These are phyloP conservation scores for Aspergillus fumigatiaffinis DNA, from an alignment of 2,329 filamentous ascomycete species.

Conservation along the genomic window DNA sequence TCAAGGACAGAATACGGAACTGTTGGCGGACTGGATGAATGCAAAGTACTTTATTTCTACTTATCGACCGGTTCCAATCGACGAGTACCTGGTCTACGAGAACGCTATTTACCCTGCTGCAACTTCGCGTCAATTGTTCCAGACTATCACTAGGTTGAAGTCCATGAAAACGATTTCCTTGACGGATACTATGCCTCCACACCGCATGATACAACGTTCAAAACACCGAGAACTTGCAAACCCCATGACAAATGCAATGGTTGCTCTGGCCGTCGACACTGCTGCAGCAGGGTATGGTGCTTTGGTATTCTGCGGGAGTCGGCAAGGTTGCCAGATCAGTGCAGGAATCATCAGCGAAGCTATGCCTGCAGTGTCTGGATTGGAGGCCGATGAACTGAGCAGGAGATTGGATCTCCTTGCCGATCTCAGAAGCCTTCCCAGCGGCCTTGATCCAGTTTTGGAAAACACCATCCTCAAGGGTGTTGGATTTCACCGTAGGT, in stretches of 20 bases:
- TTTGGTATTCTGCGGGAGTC: conserved; percentile 70
- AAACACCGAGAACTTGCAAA: conserved; percentile 60
- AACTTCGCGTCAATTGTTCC: conserved; percentile 56
- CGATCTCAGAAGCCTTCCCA: conserved; percentile 62
- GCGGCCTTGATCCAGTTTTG: conserved; percentile 63
- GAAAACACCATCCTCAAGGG: conserved; percentile 62
- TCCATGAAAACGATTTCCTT: conserved; percentile 23
- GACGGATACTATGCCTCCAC: conserved; percentile 32
- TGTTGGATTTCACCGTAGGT: conserved; percentile 69
- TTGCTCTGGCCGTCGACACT: conserved; percentile 66
- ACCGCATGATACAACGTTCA: conserved; percentile 53
- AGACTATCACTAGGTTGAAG: conserved; percentile 52
- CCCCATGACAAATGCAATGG: conserved; percentile 64
- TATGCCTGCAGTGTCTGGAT: conserved; percentile 51
- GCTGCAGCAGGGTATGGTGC: conserved; percentile 65
- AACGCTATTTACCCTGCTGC: conserved; percentile 62
- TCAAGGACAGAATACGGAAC: conserved; percentile 59
- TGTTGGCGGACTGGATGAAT: conserved; percentile 66
- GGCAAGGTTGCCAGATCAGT: conserved; percentile 63
- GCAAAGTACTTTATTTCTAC: conserved; percentile 69
- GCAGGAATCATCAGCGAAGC: conserved; percentile 65
- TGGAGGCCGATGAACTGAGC: conserved; percentile 50
- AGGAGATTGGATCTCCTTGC: conserved; percentile 61
- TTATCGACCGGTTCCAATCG: conserved; percentile 70
- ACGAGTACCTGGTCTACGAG: conserved; percentile 71